Evolutionary conservation across 139 green algal genomes (phyloP), one percentile per base, ranked within the genome.

Genomic region (Limnomonas spitsbergensis): DNA sequence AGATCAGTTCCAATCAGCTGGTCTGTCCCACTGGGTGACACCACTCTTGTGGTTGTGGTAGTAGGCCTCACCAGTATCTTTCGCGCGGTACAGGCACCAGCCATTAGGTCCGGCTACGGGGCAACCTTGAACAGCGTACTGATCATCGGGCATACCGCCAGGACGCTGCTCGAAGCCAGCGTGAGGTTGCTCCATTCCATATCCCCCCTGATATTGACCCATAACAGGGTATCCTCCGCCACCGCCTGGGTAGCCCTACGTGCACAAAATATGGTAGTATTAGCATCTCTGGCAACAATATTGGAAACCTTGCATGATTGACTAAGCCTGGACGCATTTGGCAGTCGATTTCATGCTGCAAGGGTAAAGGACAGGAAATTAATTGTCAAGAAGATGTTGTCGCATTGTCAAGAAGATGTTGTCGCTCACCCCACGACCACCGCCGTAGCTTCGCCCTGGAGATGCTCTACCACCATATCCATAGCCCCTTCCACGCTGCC

Each of bases 401-500:
- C n/a, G n/a, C n/a, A n/a, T n/a, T n/a, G n/a, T n/a, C n/a, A n/a
- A n/a, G n/a, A n/a, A n/a, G n/a, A n/a, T n/a, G n/a, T n/a, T n/a
- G n/a, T n/a, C n/a, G n/a, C n/a, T n/a, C n/a, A n/a, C n/a, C n/a
- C n/a, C 47, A 24, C 42, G 77, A 53, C 38, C 47, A 29, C 72
- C 72, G 27, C 61, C 72, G 26, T 79, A 77, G 77, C 71, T 68
- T 66, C 81, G 72, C 52, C 82, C 86, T 74, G 35, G 4, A 9
- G 24, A 34, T 7, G 4, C 38, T n/a, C n/a, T 27, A 76, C 35
- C 27, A 35, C 36, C 7, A 70, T 32, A 31, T 6, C 75, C 54
- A 56, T 79, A 73, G 72, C 79, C 61, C 61, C 71, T 80, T 42
- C 81, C 84, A 61, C 56, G n/a, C 4, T 69, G 66, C 29, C n/a